Evolutionary conservation across 306 rosid genomes (phyloP).

Genomic region (Leucaena leucocephala): DNA sequence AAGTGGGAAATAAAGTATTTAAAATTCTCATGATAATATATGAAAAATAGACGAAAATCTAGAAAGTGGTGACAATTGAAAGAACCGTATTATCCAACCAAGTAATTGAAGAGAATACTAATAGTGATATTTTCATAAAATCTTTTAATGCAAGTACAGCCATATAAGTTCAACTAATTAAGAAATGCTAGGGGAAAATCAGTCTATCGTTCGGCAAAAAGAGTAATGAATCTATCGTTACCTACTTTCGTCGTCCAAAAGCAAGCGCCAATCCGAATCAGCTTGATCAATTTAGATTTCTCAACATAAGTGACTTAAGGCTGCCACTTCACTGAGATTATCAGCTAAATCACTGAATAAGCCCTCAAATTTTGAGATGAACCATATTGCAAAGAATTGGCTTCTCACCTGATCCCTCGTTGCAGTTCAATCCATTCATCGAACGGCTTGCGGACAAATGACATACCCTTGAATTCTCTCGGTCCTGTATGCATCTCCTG

Average conservation of each 20-base stretch:
- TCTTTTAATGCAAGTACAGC: background rate
- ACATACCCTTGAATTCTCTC: conserved; percentile 7
- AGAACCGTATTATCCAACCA: background rate
- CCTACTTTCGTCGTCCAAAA: conserved; percentile 6
- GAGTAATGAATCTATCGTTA: background rate
- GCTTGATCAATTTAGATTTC: background rate
- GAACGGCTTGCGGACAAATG: conserved; percentile 30
- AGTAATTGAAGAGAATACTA: conserved; percentile 12
- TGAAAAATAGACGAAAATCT: background rate
- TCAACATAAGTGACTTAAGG: background rate
- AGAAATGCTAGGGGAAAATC: conserved; percentile 12
- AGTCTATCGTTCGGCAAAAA: background rate
- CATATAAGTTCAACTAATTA: background rate
- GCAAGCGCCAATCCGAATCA: background rate
- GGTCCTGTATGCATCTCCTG: conserved; percentile 25
- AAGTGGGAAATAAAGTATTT: background rate
- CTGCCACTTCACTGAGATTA: background rate
- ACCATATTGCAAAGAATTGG: conserved; percentile 3
- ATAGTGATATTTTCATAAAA: background rate
- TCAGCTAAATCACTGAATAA: background rate
- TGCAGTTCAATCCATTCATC: conserved; percentile 28
- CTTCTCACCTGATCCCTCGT: conserved; percentile 49
- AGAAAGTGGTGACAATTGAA: background rate
- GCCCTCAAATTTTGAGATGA: background rate
- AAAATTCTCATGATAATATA: background rate